Conservation (phyloP, 352 stramenopile genomes). For the Phytopythium montanum region DNA sequence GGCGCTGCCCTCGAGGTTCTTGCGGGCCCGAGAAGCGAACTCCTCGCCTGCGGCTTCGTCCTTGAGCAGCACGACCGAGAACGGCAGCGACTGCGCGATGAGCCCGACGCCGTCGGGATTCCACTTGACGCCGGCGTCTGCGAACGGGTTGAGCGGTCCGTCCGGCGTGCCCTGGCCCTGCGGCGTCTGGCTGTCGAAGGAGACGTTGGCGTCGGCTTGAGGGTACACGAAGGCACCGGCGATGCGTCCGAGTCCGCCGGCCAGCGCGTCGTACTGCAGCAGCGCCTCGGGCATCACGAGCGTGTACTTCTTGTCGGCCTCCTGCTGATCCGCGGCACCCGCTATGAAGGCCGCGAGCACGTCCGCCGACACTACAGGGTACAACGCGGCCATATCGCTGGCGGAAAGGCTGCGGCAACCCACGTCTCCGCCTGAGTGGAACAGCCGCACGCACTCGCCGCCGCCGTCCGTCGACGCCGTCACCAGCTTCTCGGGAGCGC, state of each 20-base stretch:
- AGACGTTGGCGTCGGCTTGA: slow-evolving; percentile 33
- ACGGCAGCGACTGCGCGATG: slow-evolving; percentile 35
- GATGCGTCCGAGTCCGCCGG: slow-evolving; percentile 29
- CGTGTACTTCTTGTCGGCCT: slow-evolving; percentile 38
- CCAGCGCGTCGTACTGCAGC: slow-evolving; percentile 28
- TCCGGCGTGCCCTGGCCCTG: slow-evolving; percentile 64
- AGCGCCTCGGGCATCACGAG: slow-evolving; percentile 65
- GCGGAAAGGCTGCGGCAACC: slow-evolving; percentile 57
- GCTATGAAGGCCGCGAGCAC: slow-evolving; percentile 46
- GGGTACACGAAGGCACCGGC: slow-evolving; percentile 60
- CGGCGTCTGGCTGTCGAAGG: slow-evolving; percentile 46
- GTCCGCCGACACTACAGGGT: slow-evolving; percentile 33
- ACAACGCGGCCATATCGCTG: slow-evolving; percentile 53
- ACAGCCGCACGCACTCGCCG: slow-evolving; percentile 74
- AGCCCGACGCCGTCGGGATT: slow-evolving; percentile 57
- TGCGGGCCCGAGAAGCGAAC: slow-evolving; percentile 53
- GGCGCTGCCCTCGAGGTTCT: slow-evolving; percentile 37
- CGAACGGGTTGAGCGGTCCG: slow-evolving; percentile 65
- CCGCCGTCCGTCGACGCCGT: slow-evolving; percentile 21
- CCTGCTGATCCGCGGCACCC: slow-evolving; percentile 17
- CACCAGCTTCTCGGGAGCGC: slow-evolving; percentile 58
- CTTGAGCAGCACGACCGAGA: slow-evolving; percentile 66
- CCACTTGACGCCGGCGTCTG: slow-evolving; percentile 49
- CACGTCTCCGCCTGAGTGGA: slow-evolving; percentile 63
- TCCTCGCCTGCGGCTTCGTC: slow-evolving; percentile 26